Base-by-base conservation (phyloP, 768 basidiomycete genomes). In the Collybiopsis confluens region DNA sequence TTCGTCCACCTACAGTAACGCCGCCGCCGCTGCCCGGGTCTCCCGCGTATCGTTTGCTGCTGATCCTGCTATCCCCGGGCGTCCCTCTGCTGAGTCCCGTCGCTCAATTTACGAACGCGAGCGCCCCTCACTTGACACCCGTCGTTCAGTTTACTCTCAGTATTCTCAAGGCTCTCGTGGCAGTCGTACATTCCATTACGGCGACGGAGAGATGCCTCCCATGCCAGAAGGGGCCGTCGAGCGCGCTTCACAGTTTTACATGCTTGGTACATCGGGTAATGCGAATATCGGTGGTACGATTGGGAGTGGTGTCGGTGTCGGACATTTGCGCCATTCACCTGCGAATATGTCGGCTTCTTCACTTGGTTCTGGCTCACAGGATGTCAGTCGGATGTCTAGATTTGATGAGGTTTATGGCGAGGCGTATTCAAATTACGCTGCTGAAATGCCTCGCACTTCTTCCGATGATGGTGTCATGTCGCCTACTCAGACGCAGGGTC, bases 41-140 rank as follows among this genome's bases (percentile, higher is more conserved):
- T 80, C 79, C 0, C 78, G 86, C 23, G 83, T 90, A 1, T 88
- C 86, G 0, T 90, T 90, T 59, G 88, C 88, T 0, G 73, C 79
- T 4, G 82, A 81, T 54, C 72, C 78, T 50, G 70, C 60, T 15
- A 62, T 63, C 21, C 60, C 73, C 42, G 68, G 71, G 2, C 70
- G 79, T 4, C 76, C 76, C 1, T 74, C 72, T 0, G 58, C 56
- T 9, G 75, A 76, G 30, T 68, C 66, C 8, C 61, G 73, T 28
- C 60, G 69, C 38, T 70, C 71, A 6, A 62, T 36, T 10, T 54
- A 57, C 45, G 65, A 56, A 23, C 59, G 48, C n/a, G 65, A 56
- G 21, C 62, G 48, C n/a, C 47, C 45, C 13, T 52, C 49, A 20
- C 21, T 46, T 15, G 54, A 55, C 13, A 42, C 48, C 35, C 44